Evolutionary conservation across 768 basidiomycete species (phyloP).

Genomic region (Termitomyces sp.): DNA sequence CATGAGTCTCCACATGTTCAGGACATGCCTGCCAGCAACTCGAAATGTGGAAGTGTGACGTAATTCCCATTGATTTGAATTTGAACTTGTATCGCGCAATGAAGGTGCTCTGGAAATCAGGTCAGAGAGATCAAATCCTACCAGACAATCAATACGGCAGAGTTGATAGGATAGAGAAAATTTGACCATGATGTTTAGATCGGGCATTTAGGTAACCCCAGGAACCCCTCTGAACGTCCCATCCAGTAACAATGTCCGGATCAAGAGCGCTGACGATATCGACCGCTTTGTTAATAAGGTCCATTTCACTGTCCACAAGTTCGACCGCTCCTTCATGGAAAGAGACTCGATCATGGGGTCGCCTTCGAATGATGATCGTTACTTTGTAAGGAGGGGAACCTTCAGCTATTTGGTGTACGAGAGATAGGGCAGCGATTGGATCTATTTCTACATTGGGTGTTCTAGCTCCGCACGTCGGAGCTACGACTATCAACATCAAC

Average conservation of each 20-base stretch:
- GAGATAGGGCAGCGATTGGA: slow-evolving; percentile 66
- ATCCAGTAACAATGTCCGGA: slow-evolving; percentile 89
- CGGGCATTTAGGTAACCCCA: slow-evolving; percentile 90
- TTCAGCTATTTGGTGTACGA: slow-evolving; percentile 55
- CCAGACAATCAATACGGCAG: background rate
- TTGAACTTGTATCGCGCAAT: slow-evolving; percentile 30
- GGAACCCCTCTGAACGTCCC: slow-evolving; percentile 83
- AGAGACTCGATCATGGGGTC: slow-evolving; percentile 28
- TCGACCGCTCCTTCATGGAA: slow-evolving; percentile 43
- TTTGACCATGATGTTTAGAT: slow-evolving; percentile 51
- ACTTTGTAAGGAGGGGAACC: slow-evolving; percentile 36
- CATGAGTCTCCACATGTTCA: slow-evolving; percentile 93
- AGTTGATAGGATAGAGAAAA: background rate
- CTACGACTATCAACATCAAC: slow-evolving; percentile 29
- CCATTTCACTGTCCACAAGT: slow-evolving; percentile 63
- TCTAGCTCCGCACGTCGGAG: slow-evolving; percentile 49
- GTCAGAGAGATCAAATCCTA: slow-evolving; percentile 71
- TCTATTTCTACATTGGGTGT: slow-evolving; percentile 66
- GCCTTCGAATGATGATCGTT: slow-evolving; percentile 45
- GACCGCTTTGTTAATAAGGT: slow-evolving; percentile 70
- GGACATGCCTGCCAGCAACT: slow-evolving; percentile 81
- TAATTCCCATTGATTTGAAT: slow-evolving; percentile 65
- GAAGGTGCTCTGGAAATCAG: slow-evolving; percentile 71
- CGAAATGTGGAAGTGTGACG: slow-evolving; percentile 79
- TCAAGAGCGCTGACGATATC: slow-evolving; percentile 75